A percentile compares a stretch with the other conserved stretches of the same genome.
These are phyloP conservation scores for Shiraia sp. DNA, from an alignment of 2,329 filamentous ascomycete species.

Conservation along the genomic window DNA sequence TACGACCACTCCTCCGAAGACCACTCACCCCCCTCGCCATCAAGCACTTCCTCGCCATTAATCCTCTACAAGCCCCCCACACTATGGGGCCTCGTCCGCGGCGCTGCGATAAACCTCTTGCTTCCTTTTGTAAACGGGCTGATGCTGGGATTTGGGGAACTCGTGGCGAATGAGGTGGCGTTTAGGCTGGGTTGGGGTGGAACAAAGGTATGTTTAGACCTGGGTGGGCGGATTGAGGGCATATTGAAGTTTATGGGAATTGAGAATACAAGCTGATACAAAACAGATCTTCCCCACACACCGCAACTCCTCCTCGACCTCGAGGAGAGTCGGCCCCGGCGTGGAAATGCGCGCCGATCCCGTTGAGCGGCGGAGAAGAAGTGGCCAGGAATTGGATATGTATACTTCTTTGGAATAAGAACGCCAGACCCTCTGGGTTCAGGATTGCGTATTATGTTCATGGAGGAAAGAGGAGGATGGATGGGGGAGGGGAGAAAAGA, in stretches of 20 bases:
- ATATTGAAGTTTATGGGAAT: too few relatives aligned
- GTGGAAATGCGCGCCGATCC: constrained; percentile 77
- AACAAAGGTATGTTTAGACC: constrained; percentile 84
- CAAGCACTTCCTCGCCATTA: constrained; percentile 66
- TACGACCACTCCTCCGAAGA: constrained; percentile 68
- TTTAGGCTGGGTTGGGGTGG: constrained; percentile 91
- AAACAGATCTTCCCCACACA: constrained; percentile 61
- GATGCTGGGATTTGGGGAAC: constrained; percentile 96
- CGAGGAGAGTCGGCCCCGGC: constrained; percentile 75
- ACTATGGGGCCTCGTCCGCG: constrained; percentile 80
- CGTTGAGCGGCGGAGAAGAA: constrained; percentile 57
- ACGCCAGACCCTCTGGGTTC: too few relatives aligned
- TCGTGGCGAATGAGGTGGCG: constrained; percentile 94
- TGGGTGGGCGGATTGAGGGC: too few relatives aligned
- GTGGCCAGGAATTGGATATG: constrained; percentile 62
- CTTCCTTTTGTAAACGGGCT: constrained; percentile 95
- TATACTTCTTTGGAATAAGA: constrained; percentile 69
- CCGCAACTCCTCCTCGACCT: constrained; percentile 52
- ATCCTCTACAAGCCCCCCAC: constrained; percentile 90
- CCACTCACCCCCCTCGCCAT: constrained; percentile 65
- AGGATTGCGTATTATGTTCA: too few relatives aligned
- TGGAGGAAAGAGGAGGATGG: too few relatives aligned
- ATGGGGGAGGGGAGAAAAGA: background rate
- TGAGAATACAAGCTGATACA: background rate
- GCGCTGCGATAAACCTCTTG: constrained; percentile 93